Base-by-base conservation (phyloP, 2,329 filamentous ascomycete species). In the Diaporthe ampelina region DNA sequence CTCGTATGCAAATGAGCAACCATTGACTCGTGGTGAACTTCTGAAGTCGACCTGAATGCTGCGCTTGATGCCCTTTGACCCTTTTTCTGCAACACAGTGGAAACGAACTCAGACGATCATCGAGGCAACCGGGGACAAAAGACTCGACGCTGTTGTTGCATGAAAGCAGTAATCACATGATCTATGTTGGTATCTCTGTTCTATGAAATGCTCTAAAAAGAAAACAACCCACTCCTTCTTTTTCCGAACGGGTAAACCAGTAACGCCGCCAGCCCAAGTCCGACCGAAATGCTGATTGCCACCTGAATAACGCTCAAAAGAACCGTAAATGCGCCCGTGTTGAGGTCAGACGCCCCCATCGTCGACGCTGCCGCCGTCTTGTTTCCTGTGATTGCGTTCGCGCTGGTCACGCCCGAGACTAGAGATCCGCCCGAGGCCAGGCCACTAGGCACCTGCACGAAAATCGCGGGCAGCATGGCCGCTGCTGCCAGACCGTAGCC, bases 381-480 rank as follows among this genome's bases (percentile, higher is more conserved):
- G 77, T 86, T 87, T 70, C 83, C 80, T 2, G 86, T 89, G 58
- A 91, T 86, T 70, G 87, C 84, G 75, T 92, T 85, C 0, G 91
- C 91, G 8, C 86, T 88, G 6, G 85, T 86, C 72, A 93, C 83
- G 21, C 91, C 90, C 10, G 88, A 88, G 7, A 92, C 81, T 24
- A 92, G 82, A 19, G 89, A 91, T 0, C 90, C 90, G 37, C 87
- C 86, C 0, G 89, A 89, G 4, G 91, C 91, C n/a, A 92, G 83
- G 37, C 90, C 89, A 26, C 88, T 90, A 0, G 91, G 91, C 35
- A 92, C 91, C 76, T 91, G 90, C 2, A 92, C 89, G 76, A 97
- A 97, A 76, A 98, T 97, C 7, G 93, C 95, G 0, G 95, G 95
- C 13, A 98, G 85, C 87, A 98, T 94, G 1, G 94, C 93, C 0